Evolutionary conservation across 805 yeast species (phyloP).

Genomic region (Wickerhamomyces subpelliculosus): DNA sequence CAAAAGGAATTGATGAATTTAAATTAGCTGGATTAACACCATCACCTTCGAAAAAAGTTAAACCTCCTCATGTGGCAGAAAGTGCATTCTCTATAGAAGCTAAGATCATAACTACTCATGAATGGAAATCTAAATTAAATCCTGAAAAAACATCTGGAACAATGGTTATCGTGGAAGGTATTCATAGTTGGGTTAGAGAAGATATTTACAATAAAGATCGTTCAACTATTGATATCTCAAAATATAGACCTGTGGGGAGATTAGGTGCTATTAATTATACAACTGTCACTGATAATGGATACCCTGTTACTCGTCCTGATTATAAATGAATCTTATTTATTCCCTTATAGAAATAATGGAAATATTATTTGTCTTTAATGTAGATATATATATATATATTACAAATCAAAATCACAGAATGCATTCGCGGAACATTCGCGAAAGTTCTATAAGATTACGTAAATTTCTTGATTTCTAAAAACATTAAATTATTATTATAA

Average conservation of each 20-base stretch:
- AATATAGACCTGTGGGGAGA: constrained; percentile 48
- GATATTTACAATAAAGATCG: constrained; percentile 39
- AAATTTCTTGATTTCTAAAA: background rate
- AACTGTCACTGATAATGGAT: constrained; percentile 25
- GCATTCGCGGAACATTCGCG: constrained; percentile 11
- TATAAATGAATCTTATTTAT: too few relatives aligned
- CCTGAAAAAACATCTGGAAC: constrained; percentile 30
- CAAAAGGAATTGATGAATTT: constrained; percentile 49
- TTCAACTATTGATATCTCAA: constrained; percentile 35
- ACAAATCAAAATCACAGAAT: background rate
- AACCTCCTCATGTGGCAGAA: constrained; percentile 53
- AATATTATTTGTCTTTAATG: too few relatives aligned
- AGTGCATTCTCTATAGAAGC: constrained; percentile 55
- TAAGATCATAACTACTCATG: constrained; percentile 37
- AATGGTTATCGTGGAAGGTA: constrained; percentile 44
- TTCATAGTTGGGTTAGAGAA: constrained; percentile 50
- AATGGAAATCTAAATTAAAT: constrained; percentile 35
- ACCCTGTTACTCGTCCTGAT: background rate
- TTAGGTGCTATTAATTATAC: constrained; percentile 46
- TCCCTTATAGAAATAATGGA: too few relatives aligned
- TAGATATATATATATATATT: background rate
- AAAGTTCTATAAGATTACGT: constrained; percentile 3
- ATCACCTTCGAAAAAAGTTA: constrained; percentile 35
- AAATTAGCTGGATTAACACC: constrained; percentile 47
- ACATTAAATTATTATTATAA: too few relatives aligned